A percentile compares a stretch with the other conserved stretches of the same genome.
These are phyloP conservation scores for Verticillium zaregamsianum DNA, from an alignment of 2,329 filamentous ascomycete species.

Conservation along the genomic window DNA sequence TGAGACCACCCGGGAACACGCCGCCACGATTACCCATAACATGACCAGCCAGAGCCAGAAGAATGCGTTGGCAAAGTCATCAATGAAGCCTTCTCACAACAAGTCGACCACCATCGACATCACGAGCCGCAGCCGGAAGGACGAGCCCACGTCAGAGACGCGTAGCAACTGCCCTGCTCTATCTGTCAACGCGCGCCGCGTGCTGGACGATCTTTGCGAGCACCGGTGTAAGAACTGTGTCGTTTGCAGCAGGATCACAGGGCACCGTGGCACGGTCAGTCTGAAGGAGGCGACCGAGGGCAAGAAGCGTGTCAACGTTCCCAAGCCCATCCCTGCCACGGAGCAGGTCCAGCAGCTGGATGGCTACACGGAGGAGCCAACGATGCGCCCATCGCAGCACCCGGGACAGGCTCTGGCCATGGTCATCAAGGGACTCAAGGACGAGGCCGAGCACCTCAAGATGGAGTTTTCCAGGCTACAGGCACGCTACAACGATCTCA, in stretches of 20 bases:
- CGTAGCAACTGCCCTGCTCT: conserved; percentile 36
- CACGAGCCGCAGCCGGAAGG: conserved; percentile 11
- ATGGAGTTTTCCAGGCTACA: conserved; percentile 61
- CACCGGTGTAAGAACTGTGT: conserved; percentile 55
- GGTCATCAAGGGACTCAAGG: conserved; percentile 78
- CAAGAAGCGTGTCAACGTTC: conserved; percentile 58
- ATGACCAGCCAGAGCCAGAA: conserved; percentile 15
- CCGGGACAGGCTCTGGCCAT: conserved; percentile 71
- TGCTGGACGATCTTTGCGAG: conserved; percentile 49
- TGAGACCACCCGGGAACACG: conserved; percentile 5
- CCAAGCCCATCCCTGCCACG: conserved; percentile 63
- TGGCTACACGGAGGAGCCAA: conserved; percentile 47
- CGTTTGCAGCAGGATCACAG: conserved; percentile 51
- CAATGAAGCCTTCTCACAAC: conserved; percentile 6
- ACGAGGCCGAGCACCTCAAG: conserved; percentile 75
- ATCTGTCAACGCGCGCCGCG: conserved; percentile 46
- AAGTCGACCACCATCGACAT: conserved; percentile 12
- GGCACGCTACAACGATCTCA: conserved; percentile 59
- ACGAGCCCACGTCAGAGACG: conserved; percentile 7
- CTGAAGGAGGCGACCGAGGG: conserved; percentile 31
- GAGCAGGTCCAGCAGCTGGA: conserved; percentile 49
- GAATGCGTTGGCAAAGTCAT: conserved; percentile 6
- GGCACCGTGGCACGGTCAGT: conserved; percentile 32
- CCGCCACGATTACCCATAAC: conserved; percentile 13
- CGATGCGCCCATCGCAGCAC: conserved; percentile 62